Percentiles rank a stretch among this genome's conserved stretches.
phyloP scores from a whole-genome alignment of 2,329 filamentous ascomycete genomes.

The Botrytis tulipae region DNA sequence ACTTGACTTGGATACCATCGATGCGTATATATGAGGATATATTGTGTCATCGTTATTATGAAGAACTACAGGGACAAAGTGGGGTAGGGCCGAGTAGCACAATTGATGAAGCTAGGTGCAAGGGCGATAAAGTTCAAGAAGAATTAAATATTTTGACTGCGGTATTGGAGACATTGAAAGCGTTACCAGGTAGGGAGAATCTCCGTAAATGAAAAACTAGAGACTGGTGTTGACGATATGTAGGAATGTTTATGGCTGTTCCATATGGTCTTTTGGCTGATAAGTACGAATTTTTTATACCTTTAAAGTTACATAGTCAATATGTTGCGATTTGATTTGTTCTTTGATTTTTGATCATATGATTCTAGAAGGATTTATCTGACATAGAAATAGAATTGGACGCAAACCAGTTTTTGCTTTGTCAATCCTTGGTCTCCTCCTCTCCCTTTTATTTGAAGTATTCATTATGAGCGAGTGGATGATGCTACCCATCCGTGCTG shows the following conservation, averaged over 20 bases:
- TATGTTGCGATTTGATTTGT: background rate
- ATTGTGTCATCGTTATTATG: conserved; percentile 43
- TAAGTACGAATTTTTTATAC: conserved; percentile 33
- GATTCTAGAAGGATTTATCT: background rate
- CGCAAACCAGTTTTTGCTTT: conserved; percentile 41
- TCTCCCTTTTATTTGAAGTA: conserved; percentile 37
- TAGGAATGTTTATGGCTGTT: conserved; percentile 39
- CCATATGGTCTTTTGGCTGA: conserved; percentile 44
- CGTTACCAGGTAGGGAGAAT: conserved; percentile 35
- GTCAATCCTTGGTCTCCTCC: conserved; percentile 37
- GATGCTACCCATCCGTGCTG: conserved; percentile 37
- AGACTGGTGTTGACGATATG: conserved; percentile 7
- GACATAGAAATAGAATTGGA: conserved; percentile 35
- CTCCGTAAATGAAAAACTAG: background rate
- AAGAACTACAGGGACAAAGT: conserved; percentile 27
- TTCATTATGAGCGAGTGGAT: conserved; percentile 40
- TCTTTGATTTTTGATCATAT: background rate
- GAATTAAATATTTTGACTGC: conserved; percentile 41
- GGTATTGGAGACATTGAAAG: conserved; percentile 35
- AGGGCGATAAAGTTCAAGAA: conserved; percentile 41
- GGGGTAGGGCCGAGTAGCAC: conserved; percentile 29
- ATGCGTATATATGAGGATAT: conserved; percentile 43
- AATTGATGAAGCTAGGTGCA: conserved; percentile 43
- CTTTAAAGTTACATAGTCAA: background rate
- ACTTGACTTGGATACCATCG: conserved; percentile 39